Evolutionary conservation across 441 rosid species (phyloP).

Genomic region (Erodium trifolium): DNA sequence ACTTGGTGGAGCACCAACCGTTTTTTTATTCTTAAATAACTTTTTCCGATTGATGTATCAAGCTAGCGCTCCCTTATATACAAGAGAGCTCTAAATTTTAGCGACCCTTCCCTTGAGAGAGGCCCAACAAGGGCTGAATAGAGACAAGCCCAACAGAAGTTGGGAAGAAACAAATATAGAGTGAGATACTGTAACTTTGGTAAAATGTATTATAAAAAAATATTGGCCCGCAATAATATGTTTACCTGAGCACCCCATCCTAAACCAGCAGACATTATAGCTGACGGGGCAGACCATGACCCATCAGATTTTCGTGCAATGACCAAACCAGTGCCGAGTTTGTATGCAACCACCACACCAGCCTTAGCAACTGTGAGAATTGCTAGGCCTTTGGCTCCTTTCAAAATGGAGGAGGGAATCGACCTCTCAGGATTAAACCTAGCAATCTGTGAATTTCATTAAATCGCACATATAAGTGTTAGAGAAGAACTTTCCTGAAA

Average conservation of each 20-base stretch:
- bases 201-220: background rate
- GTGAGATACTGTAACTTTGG: too few species aligned
- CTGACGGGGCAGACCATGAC: slow-evolving; percentile 98
- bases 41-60: too few species aligned
- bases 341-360: slow-evolving; percentile 75
- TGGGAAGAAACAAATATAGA: too few species aligned
- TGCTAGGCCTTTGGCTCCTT: slow-evolving; percentile 81
- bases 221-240: background rate
- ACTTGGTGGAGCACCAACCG: too few species aligned
- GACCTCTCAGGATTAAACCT: slow-evolving; percentile 76
- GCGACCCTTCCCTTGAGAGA: too few species aligned
- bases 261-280: slow-evolving; percentile 65
- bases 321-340: slow-evolving; percentile 90
- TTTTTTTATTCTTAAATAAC: too few species aligned
- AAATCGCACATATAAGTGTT: background rate
- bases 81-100: too few species aligned
- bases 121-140: too few species aligned
- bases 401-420: slow-evolving; percentile 66
- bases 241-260: slow-evolving; percentile 99
- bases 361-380: slow-evolving; percentile 89
- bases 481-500: slow-evolving; percentile 4
- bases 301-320: slow-evolving; percentile 76
- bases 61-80: too few species aligned
- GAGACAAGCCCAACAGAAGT: too few species aligned
- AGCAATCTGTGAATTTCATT: slow-evolving; percentile 43